Percentiles rank a stretch among this genome's conserved stretches.
Evolutionary conservation across 148 eudicot species (phyloP).

Genomic region (Camellia japonica): DNA sequence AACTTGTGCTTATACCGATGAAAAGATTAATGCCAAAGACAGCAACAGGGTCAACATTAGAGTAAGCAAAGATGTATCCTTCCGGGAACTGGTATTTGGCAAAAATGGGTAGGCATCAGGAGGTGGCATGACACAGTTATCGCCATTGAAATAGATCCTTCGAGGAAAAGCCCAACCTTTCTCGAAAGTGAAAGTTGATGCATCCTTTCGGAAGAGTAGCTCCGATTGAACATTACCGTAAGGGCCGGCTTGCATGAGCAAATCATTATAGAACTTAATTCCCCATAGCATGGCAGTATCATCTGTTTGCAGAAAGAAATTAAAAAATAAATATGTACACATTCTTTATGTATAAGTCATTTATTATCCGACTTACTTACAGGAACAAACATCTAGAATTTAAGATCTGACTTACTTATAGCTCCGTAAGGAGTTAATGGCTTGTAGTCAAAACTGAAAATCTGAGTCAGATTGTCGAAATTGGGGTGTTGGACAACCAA

Average conservation of each 20-base stretch:
- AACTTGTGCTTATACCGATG: background rate
- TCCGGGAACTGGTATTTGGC: slow-evolving; percentile 44
- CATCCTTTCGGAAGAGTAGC: slow-evolving; percentile 51
- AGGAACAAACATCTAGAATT: background rate
- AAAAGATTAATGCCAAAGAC: slow-evolving; percentile 17
- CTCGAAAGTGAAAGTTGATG: slow-evolving; percentile 47
- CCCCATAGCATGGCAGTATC: slow-evolving; percentile 68
- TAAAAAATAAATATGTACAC: background rate
- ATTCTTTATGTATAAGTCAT: background rate
- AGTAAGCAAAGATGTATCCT: slow-evolving; percentile 17
- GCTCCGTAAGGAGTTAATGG: slow-evolving; percentile 36
- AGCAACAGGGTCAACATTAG: slow-evolving; percentile 24
- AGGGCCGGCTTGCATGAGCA: slow-evolving; percentile 57
- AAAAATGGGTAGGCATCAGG: slow-evolving; percentile 61
- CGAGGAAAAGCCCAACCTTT: slow-evolving; percentile 74
- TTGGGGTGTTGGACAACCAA: slow-evolving; percentile 57
- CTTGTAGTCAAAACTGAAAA: slow-evolving; percentile 49
- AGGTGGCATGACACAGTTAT: slow-evolving; percentile 67
- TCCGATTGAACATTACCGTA: slow-evolving; percentile 58
- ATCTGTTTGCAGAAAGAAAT: slow-evolving; percentile 28
- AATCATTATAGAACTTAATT: slow-evolving; percentile 55
- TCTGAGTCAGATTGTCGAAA: slow-evolving; percentile 43
- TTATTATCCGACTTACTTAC: background rate
- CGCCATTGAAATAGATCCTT: slow-evolving; percentile 69
- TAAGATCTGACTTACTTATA: slow-evolving; percentile 40